Evolutionary conservation across 2,329 filamentous ascomycete species (phyloP), one percentile per base, ranked within the genome.

Genomic region (Hypoxylon sp.): DNA sequence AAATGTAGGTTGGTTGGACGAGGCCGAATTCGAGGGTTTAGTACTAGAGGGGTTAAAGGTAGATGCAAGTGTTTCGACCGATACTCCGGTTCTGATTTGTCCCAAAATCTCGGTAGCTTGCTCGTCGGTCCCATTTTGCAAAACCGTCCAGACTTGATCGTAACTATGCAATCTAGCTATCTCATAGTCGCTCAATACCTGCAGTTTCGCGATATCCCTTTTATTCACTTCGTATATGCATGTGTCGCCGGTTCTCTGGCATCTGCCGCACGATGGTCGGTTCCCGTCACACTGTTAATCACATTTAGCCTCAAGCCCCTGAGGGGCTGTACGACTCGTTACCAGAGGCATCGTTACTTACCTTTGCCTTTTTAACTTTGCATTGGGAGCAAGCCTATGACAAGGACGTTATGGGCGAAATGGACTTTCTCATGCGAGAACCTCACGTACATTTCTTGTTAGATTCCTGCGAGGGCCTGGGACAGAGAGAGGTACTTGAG

Each of bases 181-280:
- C n/a, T 65, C 63, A 52, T 46, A 43, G 47, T 68, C 66, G 55
- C 63, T 68, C 27, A 68, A 27, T 9, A 68, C 19, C 39, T 68
- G 66, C 23, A 68, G 16, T 43, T 47, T 60, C n/a, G 47, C 51
- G 23, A 68, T 66, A 34, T 68, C 66, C n/a, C 66, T 46, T 47
- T 58, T 63, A 32, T 68, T 68, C 14, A 63, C 62, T 57, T 68
- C 63, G 66, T 68, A 68, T 48, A 61, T n/a, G 34, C 66, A 68
- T 12, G 55, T 30, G 14, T 66, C 66, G 66, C 63, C 34, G 46
- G 45, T 47, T 39, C 61, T 68, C 23, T 61, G 63, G 12, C 66
- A 68, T 63, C 66, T 63, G 25, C 59, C 58, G 27, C 66, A 68
- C 5, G 41, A 19, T 11, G 66, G 66, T 52, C 66, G 66, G 23